Evolutionary conservation across 2,329 filamentous ascomycete genomes (phyloP), one percentile per base, ranked within the genome.

Genomic region (Furcasterigmium furcatum): DNA sequence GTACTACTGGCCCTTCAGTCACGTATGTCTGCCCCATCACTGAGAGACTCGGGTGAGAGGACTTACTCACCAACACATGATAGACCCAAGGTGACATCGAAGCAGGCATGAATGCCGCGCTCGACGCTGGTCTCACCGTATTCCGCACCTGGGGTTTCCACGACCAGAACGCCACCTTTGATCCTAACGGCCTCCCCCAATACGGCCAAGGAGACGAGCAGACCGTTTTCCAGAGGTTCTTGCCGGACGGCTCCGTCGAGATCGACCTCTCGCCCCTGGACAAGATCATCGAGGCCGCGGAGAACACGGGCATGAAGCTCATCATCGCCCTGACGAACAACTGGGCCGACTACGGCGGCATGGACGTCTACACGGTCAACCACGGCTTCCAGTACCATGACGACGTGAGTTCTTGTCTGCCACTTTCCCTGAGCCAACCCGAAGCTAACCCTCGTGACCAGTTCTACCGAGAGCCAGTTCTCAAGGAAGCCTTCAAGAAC

Each of bases 311-410:
- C 39, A 71, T 77, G 49, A 80, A 80, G 62, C 64, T 81, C 3
- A 64, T 81, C 25, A 61, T 81, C 12, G 67, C 76, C 0, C 55
- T 81, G 46, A 79, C 75, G 1, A 81, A 80, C 61, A 79, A 79
- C 43, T 81, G 77, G 77, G 76, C 75, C 6, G 76, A 80, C 45
- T 80, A 80, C 43, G 76, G 77, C 16, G 77, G 77, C n/a, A 79
- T 79, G 74, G 76, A 79, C 27, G 71, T 79, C 0, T 81, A 79
- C 49, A 80, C 76, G 0, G 66, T 73, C n/a, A 78, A 80, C 46
- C 66, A 77, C 0, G 75, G 76, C 0, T 72, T 72, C 2, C 60
- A 62, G 20, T 78, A 76, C 38, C 75, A 78, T 47, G 73, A 77
- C 46, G 73, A 76, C 45, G 68, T 68, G 50, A 46, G 65, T 57